Percentiles rank a stretch among this genome's conserved stretches.
These are phyloP conservation scores for Schwanniomyces yamadae DNA, from an alignment of 805 yeast genomes.

Conservation along the genomic window DNA sequence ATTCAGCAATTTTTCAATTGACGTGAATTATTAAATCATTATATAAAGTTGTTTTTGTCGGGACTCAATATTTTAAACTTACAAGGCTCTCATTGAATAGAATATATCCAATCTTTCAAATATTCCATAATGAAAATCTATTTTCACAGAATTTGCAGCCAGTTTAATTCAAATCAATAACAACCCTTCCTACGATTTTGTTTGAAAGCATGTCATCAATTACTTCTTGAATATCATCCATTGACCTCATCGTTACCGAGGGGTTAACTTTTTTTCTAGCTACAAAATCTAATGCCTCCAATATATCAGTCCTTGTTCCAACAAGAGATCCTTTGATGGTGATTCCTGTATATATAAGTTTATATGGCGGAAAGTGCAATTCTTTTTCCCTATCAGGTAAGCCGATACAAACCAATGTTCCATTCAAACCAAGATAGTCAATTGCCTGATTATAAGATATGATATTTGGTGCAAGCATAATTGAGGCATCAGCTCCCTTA, in stretches of 20 bases:
- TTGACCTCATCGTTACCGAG: neutral
- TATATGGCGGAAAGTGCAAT: slow-evolving; percentile 66
- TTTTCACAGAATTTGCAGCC: too few species aligned
- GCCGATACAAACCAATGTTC: slow-evolving; percentile 50
- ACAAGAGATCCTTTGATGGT: slow-evolving; percentile 79
- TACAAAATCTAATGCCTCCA: slow-evolving; percentile 76
- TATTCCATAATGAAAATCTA: too few species aligned
- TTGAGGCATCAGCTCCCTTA: slow-evolving; percentile 76
- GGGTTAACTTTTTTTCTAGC: slow-evolving; percentile 45
- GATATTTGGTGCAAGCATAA: slow-evolving; percentile 73
- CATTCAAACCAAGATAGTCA: slow-evolving; percentile 40
- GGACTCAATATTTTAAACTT: too few species aligned
- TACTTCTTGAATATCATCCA: slow-evolving; percentile 1
- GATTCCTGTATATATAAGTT: slow-evolving; percentile 67
- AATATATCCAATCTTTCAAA: too few species aligned
- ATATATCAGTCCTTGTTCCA: slow-evolving; percentile 84
- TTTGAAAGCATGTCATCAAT: neutral
- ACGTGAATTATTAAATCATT: too few species aligned
- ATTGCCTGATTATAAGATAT: slow-evolving; percentile 61
- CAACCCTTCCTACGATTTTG: neutral
- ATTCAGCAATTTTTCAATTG: too few species aligned
- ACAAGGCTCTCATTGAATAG: too few species aligned
- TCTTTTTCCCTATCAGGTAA: slow-evolving; percentile 73
- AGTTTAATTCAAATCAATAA: neutral
- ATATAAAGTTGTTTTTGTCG: too few species aligned